A percentile compares a stretch with the other conserved stretches of the same genome.
Conservation (phyloP, 768 basidiomycete species). For the Termitomyces sp. region DNA sequence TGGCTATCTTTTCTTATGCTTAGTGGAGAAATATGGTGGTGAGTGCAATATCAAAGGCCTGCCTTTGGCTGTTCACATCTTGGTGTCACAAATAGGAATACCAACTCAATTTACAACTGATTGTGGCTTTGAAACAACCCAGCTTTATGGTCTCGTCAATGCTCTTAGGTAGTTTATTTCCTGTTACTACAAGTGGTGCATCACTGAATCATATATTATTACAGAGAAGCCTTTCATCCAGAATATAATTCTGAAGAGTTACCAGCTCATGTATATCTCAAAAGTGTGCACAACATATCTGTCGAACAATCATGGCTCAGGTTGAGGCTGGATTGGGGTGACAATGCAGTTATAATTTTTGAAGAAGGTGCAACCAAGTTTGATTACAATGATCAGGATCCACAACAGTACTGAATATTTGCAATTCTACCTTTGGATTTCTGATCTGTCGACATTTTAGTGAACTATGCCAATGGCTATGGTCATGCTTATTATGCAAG, state of each 20-base stretch:
- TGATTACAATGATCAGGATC: background rate
- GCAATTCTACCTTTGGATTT: background rate
- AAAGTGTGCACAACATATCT: conserved; percentile 16
- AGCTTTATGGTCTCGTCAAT: conserved; percentile 13
- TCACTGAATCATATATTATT: background rate
- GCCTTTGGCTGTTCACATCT: background rate
- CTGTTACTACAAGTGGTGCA: no score
- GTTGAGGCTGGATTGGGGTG: conserved; percentile 12
- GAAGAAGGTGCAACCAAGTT: conserved; percentile 3
- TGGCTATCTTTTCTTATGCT: no score
- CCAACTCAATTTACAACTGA: conserved; percentile 14
- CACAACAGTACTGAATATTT: background rate
- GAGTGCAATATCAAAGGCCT: background rate
- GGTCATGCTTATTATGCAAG: background rate
- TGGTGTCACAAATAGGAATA: conserved; percentile 6
- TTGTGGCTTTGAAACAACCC: conserved; percentile 7
- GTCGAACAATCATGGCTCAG: conserved; percentile 18
- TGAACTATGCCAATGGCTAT: background rate
- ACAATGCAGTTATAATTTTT: conserved; percentile 14
- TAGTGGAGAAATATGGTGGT: no score
- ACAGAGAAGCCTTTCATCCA: background rate
- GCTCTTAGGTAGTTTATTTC: background rate
- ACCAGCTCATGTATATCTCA: conserved; percentile 15
- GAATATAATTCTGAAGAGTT: conserved; percentile 4
- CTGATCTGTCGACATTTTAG: no score